Conservation (phyloP, 1,284 basidiomycete genomes). For the Cystobasidiaceae sp. region DNA sequence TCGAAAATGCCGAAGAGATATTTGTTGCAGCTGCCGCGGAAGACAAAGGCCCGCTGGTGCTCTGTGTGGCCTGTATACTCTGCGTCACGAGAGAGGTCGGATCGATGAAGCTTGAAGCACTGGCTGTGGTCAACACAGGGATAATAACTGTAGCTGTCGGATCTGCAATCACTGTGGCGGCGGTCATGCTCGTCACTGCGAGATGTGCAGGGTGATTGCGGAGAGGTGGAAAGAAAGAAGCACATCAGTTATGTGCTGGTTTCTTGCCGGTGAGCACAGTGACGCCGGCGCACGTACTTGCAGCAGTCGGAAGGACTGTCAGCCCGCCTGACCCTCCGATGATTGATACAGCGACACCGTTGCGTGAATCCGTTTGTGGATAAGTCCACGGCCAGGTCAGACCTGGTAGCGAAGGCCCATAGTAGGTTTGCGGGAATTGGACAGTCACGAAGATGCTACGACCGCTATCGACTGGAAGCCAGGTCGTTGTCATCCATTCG, state of each 20-base stretch:
- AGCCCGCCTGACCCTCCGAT: conserved; percentile 9
- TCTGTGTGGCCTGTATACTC: no score
- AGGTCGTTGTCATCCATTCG: conserved; percentile 20
- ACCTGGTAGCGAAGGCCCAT: conserved; percentile 4
- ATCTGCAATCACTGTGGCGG: no score
- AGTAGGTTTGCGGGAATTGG: conserved; percentile 21
- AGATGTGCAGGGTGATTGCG: no score
- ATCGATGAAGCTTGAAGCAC: no score
- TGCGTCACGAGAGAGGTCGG: no score
- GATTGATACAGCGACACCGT: conserved; percentile 10
- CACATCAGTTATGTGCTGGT: no score
- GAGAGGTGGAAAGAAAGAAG: no score
- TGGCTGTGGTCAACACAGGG: no score
- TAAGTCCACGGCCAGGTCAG: conserved; percentile 19
- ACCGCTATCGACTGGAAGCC: neutral
- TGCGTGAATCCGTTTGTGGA: neutral
- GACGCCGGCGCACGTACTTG: neutral
- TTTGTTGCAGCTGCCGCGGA: neutral
- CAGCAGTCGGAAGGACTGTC: neutral
- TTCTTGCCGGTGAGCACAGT: no score
- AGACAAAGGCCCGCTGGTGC: neutral
- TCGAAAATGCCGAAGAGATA: neutral
- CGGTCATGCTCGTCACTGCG: no score
- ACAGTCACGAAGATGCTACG: conserved; percentile 20
- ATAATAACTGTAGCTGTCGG: no score